phyloP scores from a whole-genome alignment of 2,329 filamentous ascomycete genomes.

The Pyrenophora graminea region DNA sequence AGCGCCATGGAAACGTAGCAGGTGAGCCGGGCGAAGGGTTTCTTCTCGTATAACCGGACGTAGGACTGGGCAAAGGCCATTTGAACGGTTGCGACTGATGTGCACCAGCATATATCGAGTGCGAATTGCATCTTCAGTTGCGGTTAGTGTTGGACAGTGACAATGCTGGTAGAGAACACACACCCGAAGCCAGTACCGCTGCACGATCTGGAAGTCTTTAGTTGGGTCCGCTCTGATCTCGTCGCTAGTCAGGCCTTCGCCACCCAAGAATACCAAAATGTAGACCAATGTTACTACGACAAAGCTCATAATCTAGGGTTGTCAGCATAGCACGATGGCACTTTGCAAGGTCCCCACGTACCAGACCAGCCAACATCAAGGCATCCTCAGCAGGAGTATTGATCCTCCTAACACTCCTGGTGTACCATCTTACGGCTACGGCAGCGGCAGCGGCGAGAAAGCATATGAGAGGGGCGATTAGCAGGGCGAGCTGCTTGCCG shows the following conservation, averaged over 20 bases:
- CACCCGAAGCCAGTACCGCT: slow-evolving; percentile 20
- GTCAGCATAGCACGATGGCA: not conserved
- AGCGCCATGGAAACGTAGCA: slow-evolving; percentile 19
- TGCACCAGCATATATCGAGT: slow-evolving; percentile 28
- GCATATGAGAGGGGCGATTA: slow-evolving; percentile 23
- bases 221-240: slow-evolving; percentile 17
- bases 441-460: slow-evolving; percentile 17
- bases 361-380: slow-evolving; percentile 22
- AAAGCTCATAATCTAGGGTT: slow-evolving; percentile 21
- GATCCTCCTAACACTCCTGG: slow-evolving; percentile 22
- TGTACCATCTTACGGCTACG: slow-evolving; percentile 27
- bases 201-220: slow-evolving; percentile 9
- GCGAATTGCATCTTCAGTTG: slow-evolving; percentile 22
- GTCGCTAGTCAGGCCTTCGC: slow-evolving; percentile 19
- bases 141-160: slow-evolving; percentile 1
- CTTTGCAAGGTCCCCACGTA: slow-evolving; percentile 6
- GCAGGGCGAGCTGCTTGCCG: slow-evolving; percentile 20
- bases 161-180: not conserved
- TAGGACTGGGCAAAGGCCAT: slow-evolving; percentile 24
- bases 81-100: slow-evolving; percentile 25
- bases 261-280: slow-evolving; percentile 23
- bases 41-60: slow-evolving; percentile 21
- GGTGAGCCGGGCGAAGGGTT: slow-evolving; percentile 4
- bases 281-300: slow-evolving; percentile 23
- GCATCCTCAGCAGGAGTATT: slow-evolving; percentile 23